phyloP scores from a whole-genome alignment of 2,329 filamentous ascomycete genomes.

The Sarocladiaceae sp. region DNA sequence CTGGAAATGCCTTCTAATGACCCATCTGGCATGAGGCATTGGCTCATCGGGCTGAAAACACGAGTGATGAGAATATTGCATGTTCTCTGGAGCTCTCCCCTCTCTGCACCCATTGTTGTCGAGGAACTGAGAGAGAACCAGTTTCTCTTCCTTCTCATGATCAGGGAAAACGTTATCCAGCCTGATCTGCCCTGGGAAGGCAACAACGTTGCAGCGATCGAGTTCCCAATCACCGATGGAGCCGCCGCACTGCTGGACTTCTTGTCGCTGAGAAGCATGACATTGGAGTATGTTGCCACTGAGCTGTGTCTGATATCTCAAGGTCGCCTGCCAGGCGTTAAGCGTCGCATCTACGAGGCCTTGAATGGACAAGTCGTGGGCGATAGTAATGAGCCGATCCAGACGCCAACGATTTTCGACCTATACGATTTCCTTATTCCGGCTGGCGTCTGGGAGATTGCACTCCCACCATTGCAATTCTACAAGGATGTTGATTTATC shows the following conservation, averaged over 20 bases:
- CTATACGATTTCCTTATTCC: conserved; percentile 80
- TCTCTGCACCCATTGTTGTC: conserved; percentile 73
- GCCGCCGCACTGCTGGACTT: conserved; percentile 72
- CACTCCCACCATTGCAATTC: conserved; percentile 51
- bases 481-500: conserved; percentile 66
- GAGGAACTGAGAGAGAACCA: conserved; percentile 75
- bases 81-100: conserved; percentile 75
- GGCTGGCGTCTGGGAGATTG: conserved; percentile 44
- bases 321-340: conserved; percentile 64
- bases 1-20: conserved; percentile 64
- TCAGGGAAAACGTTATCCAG: conserved; percentile 67
- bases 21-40: conserved; percentile 57
- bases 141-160: conserved; percentile 73
- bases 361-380: conserved; percentile 73
- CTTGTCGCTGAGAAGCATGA: conserved; percentile 68
- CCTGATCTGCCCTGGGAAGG: conserved; percentile 72
- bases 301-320: conserved; percentile 78
- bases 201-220: conserved; percentile 50
- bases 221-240: conserved; percentile 66
- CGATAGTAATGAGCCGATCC: conserved; percentile 60
- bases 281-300: conserved; percentile 79
- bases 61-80: conserved; percentile 70
- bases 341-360: conserved; percentile 64
- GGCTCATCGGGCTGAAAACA: conserved; percentile 66
- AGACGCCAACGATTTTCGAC: conserved; percentile 78